Conservation (phyloP, 2,329 filamentous ascomycete species). For the Epichloe coenophiala region DNA sequence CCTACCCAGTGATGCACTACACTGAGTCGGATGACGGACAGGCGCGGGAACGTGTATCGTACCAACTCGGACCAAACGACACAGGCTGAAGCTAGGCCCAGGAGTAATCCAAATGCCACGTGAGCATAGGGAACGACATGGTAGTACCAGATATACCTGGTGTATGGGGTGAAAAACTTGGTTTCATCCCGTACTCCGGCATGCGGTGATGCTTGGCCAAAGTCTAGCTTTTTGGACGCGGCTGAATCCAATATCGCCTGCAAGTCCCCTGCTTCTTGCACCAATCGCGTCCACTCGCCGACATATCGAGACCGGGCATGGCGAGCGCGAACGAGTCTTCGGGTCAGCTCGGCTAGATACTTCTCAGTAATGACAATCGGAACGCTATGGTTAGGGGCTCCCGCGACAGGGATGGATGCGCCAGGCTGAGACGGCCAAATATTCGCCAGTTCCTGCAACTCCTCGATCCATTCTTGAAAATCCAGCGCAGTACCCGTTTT, state of each 20-base stretch:
- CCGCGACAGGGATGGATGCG: conserved; percentile 24
- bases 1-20: conserved; percentile 65
- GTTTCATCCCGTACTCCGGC: conserved; percentile 39
- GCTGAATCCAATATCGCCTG: conserved; percentile 77
- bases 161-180: conserved; percentile 62
- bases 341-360: conserved; percentile 80
- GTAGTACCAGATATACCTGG: conserved; percentile 65
- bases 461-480: conserved; percentile 92
- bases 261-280: conserved; percentile 58
- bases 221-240: conserved; percentile 67
- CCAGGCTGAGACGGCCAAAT: conserved; percentile 48
- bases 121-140: conserved; percentile 58
- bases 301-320: conserved; percentile 74
- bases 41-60: conserved; percentile 62
- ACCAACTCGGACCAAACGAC: conserved; percentile 92
- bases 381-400: conserved; percentile 34
- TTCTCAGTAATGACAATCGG: conserved; percentile 84
- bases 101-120: conserved; percentile 49
- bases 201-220: conserved; percentile 45
- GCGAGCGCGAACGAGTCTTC: conserved; percentile 66
- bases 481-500: conserved; percentile 65
- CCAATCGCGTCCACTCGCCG: conserved; percentile 71
- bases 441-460: conserved; percentile 66
- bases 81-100: conserved; percentile 62
- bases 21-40: conserved; percentile 55